Percentiles rank a stretch among this genome's conserved stretches.
These are phyloP conservation scores for Rhizophora apiculata DNA, from an alignment of 345 rosid genomes.

Conservation along the genomic window DNA sequence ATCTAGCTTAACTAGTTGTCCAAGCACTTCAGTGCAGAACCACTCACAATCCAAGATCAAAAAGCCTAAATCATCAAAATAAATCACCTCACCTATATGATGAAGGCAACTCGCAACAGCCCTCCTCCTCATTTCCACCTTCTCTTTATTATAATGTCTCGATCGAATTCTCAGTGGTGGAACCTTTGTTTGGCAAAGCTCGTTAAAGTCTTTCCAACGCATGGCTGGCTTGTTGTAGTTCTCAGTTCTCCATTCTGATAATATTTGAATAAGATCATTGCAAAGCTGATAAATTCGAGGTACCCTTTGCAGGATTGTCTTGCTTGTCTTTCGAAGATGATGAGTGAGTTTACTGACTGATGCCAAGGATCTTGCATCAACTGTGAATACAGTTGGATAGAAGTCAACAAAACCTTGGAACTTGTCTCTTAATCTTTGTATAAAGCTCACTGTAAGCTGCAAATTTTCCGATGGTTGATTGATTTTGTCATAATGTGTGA, in stretches of 20 bases:
- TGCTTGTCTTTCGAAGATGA: slow-evolving; percentile 69
- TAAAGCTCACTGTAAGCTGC: slow-evolving; percentile 48
- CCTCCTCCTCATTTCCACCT: slow-evolving; percentile 64
- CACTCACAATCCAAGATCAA: slow-evolving; percentile 80
- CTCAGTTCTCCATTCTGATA: slow-evolving; percentile 86
- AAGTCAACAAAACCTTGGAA: slow-evolving; percentile 78
- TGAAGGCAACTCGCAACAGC: slow-evolving; percentile 90
- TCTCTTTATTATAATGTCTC: slow-evolving; percentile 58
- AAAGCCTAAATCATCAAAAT: slow-evolving; percentile 68
- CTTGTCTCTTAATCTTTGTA: slow-evolving; percentile 66
- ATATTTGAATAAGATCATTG: slow-evolving; percentile 64
- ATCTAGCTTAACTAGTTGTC: slow-evolving; percentile 72
- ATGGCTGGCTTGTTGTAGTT: slow-evolving; percentile 70
- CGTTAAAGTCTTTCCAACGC: slow-evolving; percentile 85
- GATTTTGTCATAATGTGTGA: slow-evolving; percentile 72
- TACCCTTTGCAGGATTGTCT: slow-evolving; percentile 72
- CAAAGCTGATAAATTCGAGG: slow-evolving; percentile 89
- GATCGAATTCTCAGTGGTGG: slow-evolving; percentile 73
- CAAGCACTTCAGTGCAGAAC: slow-evolving; percentile 80
- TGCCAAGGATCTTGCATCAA: slow-evolving; percentile 86
- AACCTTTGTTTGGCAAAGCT: slow-evolving; percentile 81
- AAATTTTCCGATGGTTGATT: slow-evolving; percentile 57
- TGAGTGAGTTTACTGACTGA: slow-evolving; percentile 72
- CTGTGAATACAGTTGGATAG: slow-evolving; percentile 76
- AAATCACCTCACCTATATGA: slow-evolving; percentile 80